phyloP scores from a whole-genome alignment of 1,139 yeast species.

The Diutina scorzettiae region DNA sequence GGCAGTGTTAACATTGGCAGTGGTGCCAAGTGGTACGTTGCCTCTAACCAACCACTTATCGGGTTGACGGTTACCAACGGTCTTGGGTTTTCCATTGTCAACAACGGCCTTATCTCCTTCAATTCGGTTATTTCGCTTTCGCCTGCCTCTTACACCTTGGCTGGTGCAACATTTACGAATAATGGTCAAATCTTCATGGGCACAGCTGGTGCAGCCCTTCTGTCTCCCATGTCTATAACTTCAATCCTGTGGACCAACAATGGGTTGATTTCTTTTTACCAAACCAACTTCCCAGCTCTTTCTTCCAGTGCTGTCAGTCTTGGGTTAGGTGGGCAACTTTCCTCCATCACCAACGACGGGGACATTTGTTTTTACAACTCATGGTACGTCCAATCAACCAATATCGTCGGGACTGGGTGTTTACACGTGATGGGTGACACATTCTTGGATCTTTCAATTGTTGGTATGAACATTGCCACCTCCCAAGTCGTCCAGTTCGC shows the following conservation, averaged over 20 bases:
- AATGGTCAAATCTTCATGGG: slow-evolving; percentile 2
- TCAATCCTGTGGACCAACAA: neutral
- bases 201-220: neutral
- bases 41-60: neutral
- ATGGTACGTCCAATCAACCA: neutral
- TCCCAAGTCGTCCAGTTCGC: neutral
- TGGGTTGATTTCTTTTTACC: slow-evolving; percentile 3
- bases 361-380: slow-evolving; percentile 4
- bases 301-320: slow-evolving; percentile 1
- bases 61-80: neutral
- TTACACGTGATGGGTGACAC: neutral
- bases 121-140: slow-evolving; percentile 1
- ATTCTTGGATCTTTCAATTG: neutral
- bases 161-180: neutral
- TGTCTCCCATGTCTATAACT: neutral
- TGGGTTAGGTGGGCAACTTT: neutral
- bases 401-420: slow-evolving; percentile 1
- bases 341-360: neutral
- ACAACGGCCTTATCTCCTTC: slow-evolving; percentile 3
- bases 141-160: neutral
- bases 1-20: neutral
- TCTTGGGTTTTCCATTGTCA: neutral
- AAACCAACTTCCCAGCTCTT: neutral
- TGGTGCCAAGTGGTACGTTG: neutral
- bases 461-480: neutral